Base-by-base conservation (phyloP, 495 filamentous ascomycete genomes). In the Articulospora tetracladia region DNA sequence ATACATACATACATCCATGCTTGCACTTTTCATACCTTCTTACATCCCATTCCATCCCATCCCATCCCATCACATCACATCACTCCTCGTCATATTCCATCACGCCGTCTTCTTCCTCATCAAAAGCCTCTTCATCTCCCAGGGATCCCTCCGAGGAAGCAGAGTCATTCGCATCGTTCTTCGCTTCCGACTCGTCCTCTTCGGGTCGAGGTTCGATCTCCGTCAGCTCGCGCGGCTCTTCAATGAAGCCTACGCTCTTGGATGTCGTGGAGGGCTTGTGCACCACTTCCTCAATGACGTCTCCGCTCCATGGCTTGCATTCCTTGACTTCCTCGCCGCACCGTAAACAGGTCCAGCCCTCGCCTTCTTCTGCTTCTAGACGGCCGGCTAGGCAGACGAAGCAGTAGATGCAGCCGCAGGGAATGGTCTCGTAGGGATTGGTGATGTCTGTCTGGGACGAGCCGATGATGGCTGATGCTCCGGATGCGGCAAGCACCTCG, bases 371-470 rank as follows among this genome's bases (percentile, higher is more conserved):
- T 2, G 86, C 84, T 69, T 96, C 94, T 11, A 99, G 73, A 58
- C 89, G 85, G 39, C 90, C 88, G 2, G 93, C 91, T n/a, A 98
- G 72, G 71, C 94, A 99, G n/a, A 95, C 89, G 66, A 93, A 98
- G 72, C 94, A 98, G 74, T 98, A 98, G 47, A 96, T 78, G 70
- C 92, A 96, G 0, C 91, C 90, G 69, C 94, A 98, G 1, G 92
- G 89, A 20, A 95, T 82, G 0, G 91, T 84, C 69, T 97, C 92
- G 66, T 98, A 98, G 0, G 95, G 92, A 70, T 98, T 98, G 2
- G 93, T 96, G 56, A 98, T 86, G 66, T 98, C 95, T 0, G 95
- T 98, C 50, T 93, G 87, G 17, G 92, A 90, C 12, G 91, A 94
- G 0, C 94, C 93, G 17, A 92, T 76, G 2, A 94, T 83, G 13